A percentile compares a stretch with the other conserved stretches of the same genome.
These are phyloP conservation scores for Vaccinium macrocarpon DNA, from an alignment of 148 eudicot genomes.

Conservation along the genomic window DNA sequence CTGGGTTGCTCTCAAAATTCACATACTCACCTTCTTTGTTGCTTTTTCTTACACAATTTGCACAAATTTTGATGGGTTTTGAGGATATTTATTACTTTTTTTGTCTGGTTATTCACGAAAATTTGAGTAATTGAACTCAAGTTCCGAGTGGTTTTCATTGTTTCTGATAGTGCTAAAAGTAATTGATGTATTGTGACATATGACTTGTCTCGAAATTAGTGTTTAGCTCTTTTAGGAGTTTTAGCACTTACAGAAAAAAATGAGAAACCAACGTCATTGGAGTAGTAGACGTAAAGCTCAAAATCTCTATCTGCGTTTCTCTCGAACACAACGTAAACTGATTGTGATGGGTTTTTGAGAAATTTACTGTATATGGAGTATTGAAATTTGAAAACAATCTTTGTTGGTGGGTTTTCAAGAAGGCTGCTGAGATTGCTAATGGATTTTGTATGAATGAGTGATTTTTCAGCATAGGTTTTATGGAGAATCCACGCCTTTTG, in stretches of 20 bases:
- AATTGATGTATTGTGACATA: too few species aligned
- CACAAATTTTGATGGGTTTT: neutral
- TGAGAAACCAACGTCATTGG: too few species aligned
- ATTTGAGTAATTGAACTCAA: neutral
- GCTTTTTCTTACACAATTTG: neutral
- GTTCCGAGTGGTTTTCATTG: neutral
- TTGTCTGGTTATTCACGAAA: neutral
- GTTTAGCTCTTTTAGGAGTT: too few species aligned
- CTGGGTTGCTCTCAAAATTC: neutral
- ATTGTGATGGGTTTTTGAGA: too few species aligned
- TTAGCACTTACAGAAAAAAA: too few species aligned
- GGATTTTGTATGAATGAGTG: conserved; percentile 5
- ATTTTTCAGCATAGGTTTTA: conserved; percentile 44
- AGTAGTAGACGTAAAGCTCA: too few species aligned
- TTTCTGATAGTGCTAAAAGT: too few species aligned
- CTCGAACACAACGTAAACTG: too few species aligned
- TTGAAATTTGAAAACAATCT: neutral
- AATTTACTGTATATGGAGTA: too few species aligned
- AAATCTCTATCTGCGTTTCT: too few species aligned
- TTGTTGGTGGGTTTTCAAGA: neutral
- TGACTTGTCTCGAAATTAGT: too few species aligned
- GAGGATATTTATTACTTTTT: neutral
- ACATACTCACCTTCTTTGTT: neutral
- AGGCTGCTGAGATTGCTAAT: neutral
- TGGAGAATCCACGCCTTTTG: conserved; percentile 53